Conservation (phyloP, 1,284 basidiomycete genomes). For the Sanghuangporus baumii region DNA sequence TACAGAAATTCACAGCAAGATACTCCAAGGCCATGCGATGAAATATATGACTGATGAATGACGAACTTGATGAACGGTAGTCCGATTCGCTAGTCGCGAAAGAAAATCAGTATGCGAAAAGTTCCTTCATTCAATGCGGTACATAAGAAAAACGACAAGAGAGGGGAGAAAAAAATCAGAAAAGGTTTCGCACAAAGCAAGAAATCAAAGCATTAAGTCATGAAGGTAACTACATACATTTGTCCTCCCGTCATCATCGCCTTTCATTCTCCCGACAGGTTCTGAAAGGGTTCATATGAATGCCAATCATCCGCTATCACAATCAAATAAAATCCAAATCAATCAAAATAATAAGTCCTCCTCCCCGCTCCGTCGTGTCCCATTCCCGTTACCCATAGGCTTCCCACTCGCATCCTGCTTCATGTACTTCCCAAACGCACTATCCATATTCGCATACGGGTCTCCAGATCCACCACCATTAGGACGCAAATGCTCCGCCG, state of each 20-base stretch:
- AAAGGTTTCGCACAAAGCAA: not conserved
- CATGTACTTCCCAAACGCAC: slow-evolving; percentile 63
- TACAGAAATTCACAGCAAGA: not conserved
- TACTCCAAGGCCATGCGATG: not conserved
- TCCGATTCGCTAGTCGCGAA: not conserved
- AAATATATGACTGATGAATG: no score
- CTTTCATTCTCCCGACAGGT: no score
- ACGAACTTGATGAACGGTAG: no score
- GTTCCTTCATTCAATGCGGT: not conserved
- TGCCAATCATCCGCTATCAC: not conserved
- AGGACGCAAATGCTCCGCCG: slow-evolving; percentile 23
- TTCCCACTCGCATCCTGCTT: slow-evolving; percentile 34
- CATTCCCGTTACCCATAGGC: slow-evolving; percentile 37
- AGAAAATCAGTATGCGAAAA: not conserved
- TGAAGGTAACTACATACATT: not conserved
- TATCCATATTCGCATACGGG: slow-evolving; percentile 70
- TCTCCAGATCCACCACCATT: slow-evolving; percentile 32
- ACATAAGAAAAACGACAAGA: not conserved
- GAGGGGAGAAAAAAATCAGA: not conserved
- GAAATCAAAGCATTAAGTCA: not conserved
- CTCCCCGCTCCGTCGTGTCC: slow-evolving; percentile 9
- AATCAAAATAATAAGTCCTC: slow-evolving; percentile 28
- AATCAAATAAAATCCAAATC: not conserved
- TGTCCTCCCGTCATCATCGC: not conserved
- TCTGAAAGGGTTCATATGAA: no score